Conservation (phyloP, 2,329 filamentous ascomycete species). For the Pleoardoris graminearum region DNA sequence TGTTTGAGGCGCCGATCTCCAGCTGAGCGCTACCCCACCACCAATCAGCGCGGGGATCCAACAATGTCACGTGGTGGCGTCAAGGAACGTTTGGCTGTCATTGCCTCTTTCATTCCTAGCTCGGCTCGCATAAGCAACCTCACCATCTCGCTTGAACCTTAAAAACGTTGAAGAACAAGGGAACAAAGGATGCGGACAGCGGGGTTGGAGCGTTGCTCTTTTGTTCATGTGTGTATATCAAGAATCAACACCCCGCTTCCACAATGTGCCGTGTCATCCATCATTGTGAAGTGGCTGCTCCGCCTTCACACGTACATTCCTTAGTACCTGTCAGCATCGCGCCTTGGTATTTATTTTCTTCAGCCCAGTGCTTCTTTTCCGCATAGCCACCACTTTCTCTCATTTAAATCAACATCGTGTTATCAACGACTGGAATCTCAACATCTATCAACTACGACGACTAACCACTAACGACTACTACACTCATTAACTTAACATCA, state of each 20-base stretch:
- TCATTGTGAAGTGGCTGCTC: not conserved
- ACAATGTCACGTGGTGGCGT: conserved; percentile 16
- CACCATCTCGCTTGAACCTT: not conserved
- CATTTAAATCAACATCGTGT: too few species aligned
- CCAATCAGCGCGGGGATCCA: conserved; percentile 21
- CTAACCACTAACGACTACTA: not conserved
- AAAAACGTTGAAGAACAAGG: not conserved
- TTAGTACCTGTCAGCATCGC: too few species aligned
- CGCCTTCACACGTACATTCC: not conserved
- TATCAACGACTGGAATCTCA: too few species aligned
- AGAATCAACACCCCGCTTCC: not conserved
- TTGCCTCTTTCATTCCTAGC: not conserved
- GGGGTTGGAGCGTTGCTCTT: not conserved
- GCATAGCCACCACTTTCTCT: too few species aligned
- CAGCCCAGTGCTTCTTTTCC: too few species aligned
- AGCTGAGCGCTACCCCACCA: not conserved
- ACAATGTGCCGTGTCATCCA: not conserved
- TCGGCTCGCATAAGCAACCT: not conserved
- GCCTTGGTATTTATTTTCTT: too few species aligned
- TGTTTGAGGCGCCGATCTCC: not conserved
- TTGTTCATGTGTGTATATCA: not conserved
- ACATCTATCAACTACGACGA: not conserved
- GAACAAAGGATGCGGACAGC: not conserved
- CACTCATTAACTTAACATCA: not conserved
- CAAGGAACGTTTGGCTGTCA: conserved; percentile 8